Evolutionary conservation across 2,329 filamentous ascomycete species (phyloP).

Genomic region (Blumeriella jaapii): DNA sequence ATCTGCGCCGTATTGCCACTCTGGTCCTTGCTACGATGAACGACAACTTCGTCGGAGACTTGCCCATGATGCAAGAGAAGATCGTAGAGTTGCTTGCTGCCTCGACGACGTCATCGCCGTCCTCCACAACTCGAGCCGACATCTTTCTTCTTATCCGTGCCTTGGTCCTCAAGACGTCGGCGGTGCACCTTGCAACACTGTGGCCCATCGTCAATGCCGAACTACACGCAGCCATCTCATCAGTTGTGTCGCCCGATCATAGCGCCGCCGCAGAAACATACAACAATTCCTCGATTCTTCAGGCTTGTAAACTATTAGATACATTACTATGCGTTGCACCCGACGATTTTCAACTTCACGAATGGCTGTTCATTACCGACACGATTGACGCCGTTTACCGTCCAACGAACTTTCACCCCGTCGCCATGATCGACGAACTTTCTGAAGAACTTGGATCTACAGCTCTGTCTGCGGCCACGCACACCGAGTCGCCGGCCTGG

Average conservation of each 20-base stretch:
- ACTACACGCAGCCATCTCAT: conserved; percentile 67
- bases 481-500: conserved; percentile 17
- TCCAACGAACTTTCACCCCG: conserved; percentile 52
- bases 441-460: conserved; percentile 54
- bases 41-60: conserved; percentile 70
- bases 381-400: conserved; percentile 93
- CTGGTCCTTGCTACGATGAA: conserved; percentile 65
- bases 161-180: conserved; percentile 65
- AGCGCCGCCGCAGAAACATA: conserved; percentile 58
- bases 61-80: conserved; percentile 67
- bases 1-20: conserved; percentile 69
- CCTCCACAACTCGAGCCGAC: conserved; percentile 77
- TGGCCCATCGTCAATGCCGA: conserved; percentile 89
- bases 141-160: conserved; percentile 81
- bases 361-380: conserved; percentile 96
- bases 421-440: conserved; percentile 74
- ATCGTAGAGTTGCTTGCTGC: conserved; percentile 77
- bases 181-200: conserved; percentile 68
- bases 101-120: conserved; percentile 80
- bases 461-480: conserved; percentile 14
- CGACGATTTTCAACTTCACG: conserved; percentile 95
- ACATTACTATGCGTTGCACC: conserved; percentile 75
- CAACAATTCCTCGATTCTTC: conserved; percentile 64
- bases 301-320: conserved; percentile 90
- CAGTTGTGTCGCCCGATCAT: conserved; percentile 56